phyloP scores from a whole-genome alignment of 495 filamentous ascomycete genomes.

The Neurospora sublineolata region DNA sequence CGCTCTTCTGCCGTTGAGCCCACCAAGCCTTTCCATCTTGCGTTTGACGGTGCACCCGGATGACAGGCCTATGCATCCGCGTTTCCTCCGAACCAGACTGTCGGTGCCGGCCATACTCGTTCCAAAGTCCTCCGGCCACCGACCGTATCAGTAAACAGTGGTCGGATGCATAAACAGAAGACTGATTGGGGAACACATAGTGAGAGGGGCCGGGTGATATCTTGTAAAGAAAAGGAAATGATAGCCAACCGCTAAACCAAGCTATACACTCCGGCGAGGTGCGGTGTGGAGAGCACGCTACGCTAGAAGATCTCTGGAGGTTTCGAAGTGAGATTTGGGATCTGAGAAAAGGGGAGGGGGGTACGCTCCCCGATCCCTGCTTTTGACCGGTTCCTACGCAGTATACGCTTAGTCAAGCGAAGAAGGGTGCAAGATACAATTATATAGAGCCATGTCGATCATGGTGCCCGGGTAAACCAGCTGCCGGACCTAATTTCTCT shows the following conservation, averaged over 20 bases:
- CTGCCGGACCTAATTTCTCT: background rate
- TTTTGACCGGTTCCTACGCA: background rate
- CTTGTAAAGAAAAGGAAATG: background rate
- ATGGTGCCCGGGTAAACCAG: background rate
- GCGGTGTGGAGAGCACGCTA: background rate
- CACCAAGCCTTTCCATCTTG: background rate
- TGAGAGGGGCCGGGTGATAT: background rate
- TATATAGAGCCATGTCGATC: background rate
- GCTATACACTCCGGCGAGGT: background rate
- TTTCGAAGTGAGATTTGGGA: background rate
- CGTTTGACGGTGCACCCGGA: background rate
- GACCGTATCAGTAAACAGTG: background rate
- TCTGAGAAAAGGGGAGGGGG: background rate
- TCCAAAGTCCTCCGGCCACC: background rate
- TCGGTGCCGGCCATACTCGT: background rate
- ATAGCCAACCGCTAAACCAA: background rate
- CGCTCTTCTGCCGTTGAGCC: background rate
- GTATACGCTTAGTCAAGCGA: background rate
- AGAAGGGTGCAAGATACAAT: too few relatives aligned
- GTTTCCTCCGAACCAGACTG: background rate
- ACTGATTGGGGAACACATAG: background rate
- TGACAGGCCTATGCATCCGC: background rate
- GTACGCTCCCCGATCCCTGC: background rate
- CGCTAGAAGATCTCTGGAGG: background rate
- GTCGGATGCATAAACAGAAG: background rate